Percentiles rank a stretch among this genome's conserved stretches.
Evolutionary conservation across 2,329 filamentous ascomycete species (phyloP).

Genomic region (Septoria linicola): DNA sequence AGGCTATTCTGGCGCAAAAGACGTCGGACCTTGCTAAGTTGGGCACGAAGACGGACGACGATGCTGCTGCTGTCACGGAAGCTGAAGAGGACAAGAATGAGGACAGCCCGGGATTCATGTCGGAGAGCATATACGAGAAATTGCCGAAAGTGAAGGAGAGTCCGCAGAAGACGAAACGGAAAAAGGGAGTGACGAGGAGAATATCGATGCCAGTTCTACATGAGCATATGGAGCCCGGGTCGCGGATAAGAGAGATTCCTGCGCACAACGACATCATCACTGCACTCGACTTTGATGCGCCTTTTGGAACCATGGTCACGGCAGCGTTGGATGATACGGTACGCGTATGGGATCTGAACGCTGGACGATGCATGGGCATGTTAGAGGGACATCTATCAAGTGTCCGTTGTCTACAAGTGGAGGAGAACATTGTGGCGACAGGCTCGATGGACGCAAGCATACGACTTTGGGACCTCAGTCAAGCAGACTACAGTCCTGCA

Average conservation of each 20-base stretch:
- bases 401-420: constrained; percentile 85
- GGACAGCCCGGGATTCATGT: constrained; percentile 76
- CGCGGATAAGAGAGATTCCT: constrained; percentile 80
- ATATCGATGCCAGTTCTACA: constrained; percentile 94
- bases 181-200: constrained; percentile 59
- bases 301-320: constrained; percentile 92
- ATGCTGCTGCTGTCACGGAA: too few species aligned
- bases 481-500: constrained; percentile 73
- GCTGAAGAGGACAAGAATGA: constrained; percentile 44
- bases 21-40: constrained; percentile 39
- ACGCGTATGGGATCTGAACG: constrained; percentile 93
- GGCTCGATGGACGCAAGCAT: constrained; percentile 95
- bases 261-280: constrained; percentile 88
- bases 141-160: constrained; percentile 56
- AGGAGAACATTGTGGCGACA: constrained; percentile 92
- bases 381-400: constrained; percentile 94
- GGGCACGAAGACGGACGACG: constrained; percentile 49
- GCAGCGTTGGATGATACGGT: constrained; percentile 91
- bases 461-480: constrained; percentile 89
- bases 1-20: constrained; percentile 46
- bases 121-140: constrained; percentile 95
- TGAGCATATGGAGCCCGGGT: constrained; percentile 89
- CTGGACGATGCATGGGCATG: constrained; percentile 84
- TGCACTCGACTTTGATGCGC: constrained; percentile 92
- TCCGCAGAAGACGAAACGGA: constrained; percentile 51